Conservation (phyloP, 1,284 basidiomycete species). For the Pseudozyma tsukubaensis region DNA sequence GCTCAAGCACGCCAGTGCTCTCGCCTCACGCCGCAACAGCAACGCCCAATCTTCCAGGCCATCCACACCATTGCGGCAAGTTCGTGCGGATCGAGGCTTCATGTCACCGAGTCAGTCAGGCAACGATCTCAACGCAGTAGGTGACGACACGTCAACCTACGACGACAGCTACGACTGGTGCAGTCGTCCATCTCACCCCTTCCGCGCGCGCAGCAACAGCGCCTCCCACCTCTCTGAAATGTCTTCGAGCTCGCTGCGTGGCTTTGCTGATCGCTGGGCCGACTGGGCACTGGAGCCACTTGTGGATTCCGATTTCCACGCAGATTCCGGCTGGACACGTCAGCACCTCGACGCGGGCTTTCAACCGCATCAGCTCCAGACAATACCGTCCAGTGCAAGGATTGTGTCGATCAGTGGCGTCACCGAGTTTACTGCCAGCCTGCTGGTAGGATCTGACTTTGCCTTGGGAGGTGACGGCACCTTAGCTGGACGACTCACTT, state of each 20-base stretch:
- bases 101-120: constrained; percentile 31
- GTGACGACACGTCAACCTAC: neutral
- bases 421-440: constrained; percentile 40
- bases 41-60: constrained; percentile 7
- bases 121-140: constrained; percentile 7
- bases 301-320: constrained; percentile 45
- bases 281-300: constrained; percentile 61
- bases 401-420: constrained; percentile 43
- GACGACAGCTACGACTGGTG: constrained; percentile 35
- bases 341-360: constrained; percentile 17
- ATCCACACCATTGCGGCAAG: constrained; percentile 5
- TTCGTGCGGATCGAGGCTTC: constrained; percentile 1
- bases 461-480: constrained; percentile 38
- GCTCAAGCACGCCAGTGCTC: neutral
- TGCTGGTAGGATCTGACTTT: constrained; percentile 48
- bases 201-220: constrained; percentile 36
- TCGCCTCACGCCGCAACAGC: constrained; percentile 6
- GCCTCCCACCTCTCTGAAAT: constrained; percentile 30
- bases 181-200: constrained; percentile 15
- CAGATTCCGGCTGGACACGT: constrained; percentile 55
- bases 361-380: constrained; percentile 13
- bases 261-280: constrained; percentile 58
- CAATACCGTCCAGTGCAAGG: constrained; percentile 33
- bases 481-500: constrained; percentile 35
- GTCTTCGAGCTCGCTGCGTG: constrained; percentile 34